phyloP scores from a whole-genome alignment of 2,329 filamentous ascomycete species.

The Colletotrichum orchidophilum region DNA sequence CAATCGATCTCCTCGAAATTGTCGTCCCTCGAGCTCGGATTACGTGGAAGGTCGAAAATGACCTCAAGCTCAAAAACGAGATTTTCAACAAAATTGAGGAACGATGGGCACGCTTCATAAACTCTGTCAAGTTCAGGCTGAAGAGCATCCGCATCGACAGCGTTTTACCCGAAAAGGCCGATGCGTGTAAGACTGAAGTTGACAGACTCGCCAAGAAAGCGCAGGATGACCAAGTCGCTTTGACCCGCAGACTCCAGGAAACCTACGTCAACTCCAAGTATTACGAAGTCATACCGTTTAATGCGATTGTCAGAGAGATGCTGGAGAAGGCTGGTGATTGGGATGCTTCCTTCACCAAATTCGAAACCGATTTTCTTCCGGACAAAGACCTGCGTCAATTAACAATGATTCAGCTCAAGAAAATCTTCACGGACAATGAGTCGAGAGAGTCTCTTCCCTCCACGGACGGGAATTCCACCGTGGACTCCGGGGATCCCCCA shows the following conservation, averaged over 20 bases:
- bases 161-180: constrained; percentile 85
- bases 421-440: constrained; percentile 92
- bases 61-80: constrained; percentile 91
- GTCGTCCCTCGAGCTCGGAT: constrained; percentile 89
- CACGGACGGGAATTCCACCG: constrained; percentile 71
- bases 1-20: constrained; percentile 92
- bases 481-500: constrained; percentile 58
- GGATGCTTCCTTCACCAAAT: constrained; percentile 90
- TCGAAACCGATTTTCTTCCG: constrained; percentile 92
- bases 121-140: constrained; percentile 83
- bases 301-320: constrained; percentile 86
- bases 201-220: constrained; percentile 81
- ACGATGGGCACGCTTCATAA: constrained; percentile 86
- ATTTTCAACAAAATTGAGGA: constrained; percentile 84
- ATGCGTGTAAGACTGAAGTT: constrained; percentile 83
- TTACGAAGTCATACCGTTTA: constrained; percentile 95
- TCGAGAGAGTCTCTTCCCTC: constrained; percentile 79
- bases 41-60: constrained; percentile 98
- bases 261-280: constrained; percentile 95
- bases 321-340: constrained; percentile 93
- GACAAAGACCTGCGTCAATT: constrained; percentile 96
- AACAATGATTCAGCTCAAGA: constrained; percentile 91
- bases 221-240: constrained; percentile 80
- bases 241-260: constrained; percentile 83
- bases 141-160: constrained; percentile 92